Percentiles rank a stretch among this genome's conserved stretches.
phyloP scores from a whole-genome alignment of 2,329 filamentous ascomycete species.

The Aspergillus awamori region DNA sequence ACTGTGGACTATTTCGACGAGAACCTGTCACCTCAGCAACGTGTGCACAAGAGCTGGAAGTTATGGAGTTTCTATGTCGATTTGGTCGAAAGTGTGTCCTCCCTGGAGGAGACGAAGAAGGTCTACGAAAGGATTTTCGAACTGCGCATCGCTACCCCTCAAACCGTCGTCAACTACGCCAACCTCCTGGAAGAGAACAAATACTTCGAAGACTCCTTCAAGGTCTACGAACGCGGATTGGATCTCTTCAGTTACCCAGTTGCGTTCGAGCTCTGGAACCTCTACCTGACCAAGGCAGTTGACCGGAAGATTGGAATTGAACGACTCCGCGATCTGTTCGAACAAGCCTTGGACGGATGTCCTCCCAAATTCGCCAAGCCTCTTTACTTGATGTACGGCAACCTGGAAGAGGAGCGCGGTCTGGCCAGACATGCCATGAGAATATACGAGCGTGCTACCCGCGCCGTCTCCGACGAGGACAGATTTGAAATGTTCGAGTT shows the following conservation, averaged over 20 bases:
- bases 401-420: conserved; percentile 91
- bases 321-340: conserved; percentile 88
- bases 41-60: conserved; percentile 99
- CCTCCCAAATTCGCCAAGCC: conserved; percentile 95
- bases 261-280: conserved; percentile 97
- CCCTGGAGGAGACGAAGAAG: conserved; percentile 86
- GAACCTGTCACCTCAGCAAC: conserved; percentile 86
- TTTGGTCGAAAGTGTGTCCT: conserved; percentile 90
- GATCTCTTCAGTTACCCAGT: conserved; percentile 99
- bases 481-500: conserved; percentile 98
- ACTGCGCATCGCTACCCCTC: conserved; percentile 93
- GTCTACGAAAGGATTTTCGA: conserved; percentile 98
- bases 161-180: conserved; percentile 98
- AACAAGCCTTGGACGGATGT: conserved; percentile 93
- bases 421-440: conserved; percentile 96
- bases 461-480: conserved; percentile 92
- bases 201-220: conserved; percentile 97
- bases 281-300: conserved; percentile 96
- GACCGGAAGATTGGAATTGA: conserved; percentile 96
- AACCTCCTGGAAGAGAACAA: conserved; percentile 92
- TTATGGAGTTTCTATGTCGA: conserved; percentile 99
- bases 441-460: conserved; percentile 95
- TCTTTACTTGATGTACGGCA: conserved; percentile 97
- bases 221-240: conserved; percentile 91
- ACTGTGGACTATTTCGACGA: conserved; percentile 99